Percentiles rank a stretch among this genome's conserved stretches.
Evolutionary conservation across 768 basidiomycete species (phyloP).

Genomic region (Collybia sordida): DNA sequence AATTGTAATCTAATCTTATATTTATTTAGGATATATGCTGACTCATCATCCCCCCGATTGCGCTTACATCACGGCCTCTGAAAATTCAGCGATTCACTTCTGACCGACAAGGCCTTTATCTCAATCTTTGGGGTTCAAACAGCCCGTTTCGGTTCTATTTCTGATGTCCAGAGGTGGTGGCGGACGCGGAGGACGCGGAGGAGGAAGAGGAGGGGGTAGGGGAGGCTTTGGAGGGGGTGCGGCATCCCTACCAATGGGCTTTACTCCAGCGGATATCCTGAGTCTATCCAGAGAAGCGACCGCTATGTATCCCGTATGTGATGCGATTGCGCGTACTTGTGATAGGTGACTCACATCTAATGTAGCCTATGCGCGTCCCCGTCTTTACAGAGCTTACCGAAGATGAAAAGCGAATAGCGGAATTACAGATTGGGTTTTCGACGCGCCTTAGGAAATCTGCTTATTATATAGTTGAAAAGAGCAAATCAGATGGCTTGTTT

Average conservation of each 20-base stretch:
- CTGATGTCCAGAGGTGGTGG: constrained; percentile 42
- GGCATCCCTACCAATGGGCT: constrained; percentile 70
- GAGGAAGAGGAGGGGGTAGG: constrained; percentile 52
- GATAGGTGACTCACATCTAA: constrained; percentile 13
- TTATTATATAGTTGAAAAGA: constrained; percentile 74
- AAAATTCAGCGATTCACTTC: no score
- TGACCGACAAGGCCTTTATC: no score
- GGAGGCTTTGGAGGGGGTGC: constrained; percentile 57
- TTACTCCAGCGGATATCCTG: constrained; percentile 79
- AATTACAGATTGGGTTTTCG: constrained; percentile 67
- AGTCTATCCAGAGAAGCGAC: constrained; percentile 74
- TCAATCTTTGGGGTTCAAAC: no score
- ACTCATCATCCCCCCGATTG: no score
- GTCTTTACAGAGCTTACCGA: constrained; percentile 63
- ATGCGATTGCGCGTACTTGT: constrained; percentile 17
- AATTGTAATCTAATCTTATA: no score
- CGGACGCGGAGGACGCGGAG: constrained; percentile 36
- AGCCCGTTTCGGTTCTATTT: background rate
- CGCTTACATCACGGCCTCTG: no score
- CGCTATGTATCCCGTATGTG: constrained; percentile 78
- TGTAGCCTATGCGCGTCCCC: constrained; percentile 68
- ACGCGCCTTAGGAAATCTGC: constrained; percentile 64
- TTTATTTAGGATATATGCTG: no score
- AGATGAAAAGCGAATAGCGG: constrained; percentile 65
- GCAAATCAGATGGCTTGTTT: constrained; percentile 55